Base-by-base conservation (phyloP, 345 rosid species). In the Camelina laxa region DNA sequence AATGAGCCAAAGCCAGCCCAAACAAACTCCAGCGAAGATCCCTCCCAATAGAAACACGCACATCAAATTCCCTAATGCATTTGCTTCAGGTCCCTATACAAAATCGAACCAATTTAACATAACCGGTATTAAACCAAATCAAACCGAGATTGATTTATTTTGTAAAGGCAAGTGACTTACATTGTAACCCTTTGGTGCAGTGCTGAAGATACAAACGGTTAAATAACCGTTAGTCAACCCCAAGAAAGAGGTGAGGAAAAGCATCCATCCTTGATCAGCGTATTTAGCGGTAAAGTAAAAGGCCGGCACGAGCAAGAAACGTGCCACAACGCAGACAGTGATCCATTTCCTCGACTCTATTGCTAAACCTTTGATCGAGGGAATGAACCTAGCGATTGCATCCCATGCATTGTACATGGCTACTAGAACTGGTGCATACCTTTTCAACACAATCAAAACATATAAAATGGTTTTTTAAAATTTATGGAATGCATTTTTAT, bases 241-340 rank as follows among this genome's bases (percentile, higher is more conserved):
- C 77, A 89, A 76, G 81, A 93, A 78, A 14, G 85, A 86, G 3
- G 96, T 89, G 27, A 91, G 82, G 79, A 88, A 66, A 41, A 89
- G 82, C 97, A 89, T 93, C 94, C 90, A 93, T 22, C 98, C 98
- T 59, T 91, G 92, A 63, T 83, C 89, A 0, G 87, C 98, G 5
- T 87, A 89, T 67, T 83, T 91, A 8, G 91, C 91, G 0, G 93
- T 88, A 73, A 91, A 86, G 74, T 93, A 93, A 78, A 93, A 91
- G 0, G 91, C 93, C 0, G 97, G 97, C 16, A 89, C 30, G 3
- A 93, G 81, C 44, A 83, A 48, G 45, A 85, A 78, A 7, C 97
- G 92, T 12, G 85, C 77, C 9, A 87, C 27, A 64, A 76, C 79
- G 11, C 80, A 86, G 1, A 4, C 24, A 31, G 36, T 82, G 12